phyloP scores from a whole-genome alignment of 2,329 filamentous ascomycete genomes.

The Sporothrix variecibatus region DNA sequence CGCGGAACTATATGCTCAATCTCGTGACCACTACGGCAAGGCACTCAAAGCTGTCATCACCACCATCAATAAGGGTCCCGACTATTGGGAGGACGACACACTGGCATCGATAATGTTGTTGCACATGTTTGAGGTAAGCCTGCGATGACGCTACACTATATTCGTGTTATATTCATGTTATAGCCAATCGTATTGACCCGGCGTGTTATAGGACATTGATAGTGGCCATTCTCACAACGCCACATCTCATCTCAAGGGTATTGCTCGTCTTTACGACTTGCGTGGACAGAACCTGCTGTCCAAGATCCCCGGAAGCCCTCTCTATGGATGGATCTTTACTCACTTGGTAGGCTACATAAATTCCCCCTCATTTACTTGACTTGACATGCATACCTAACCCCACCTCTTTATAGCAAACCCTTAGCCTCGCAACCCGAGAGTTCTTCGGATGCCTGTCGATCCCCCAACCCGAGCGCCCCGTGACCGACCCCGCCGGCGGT shows the following conservation, averaged over 20 bases:
- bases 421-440: not conserved
- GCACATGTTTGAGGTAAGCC: slow-evolving; percentile 8
- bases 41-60: not conserved
- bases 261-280: not conserved
- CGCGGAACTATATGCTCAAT: not conserved
- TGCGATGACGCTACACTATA: not conserved
- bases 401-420: not conserved
- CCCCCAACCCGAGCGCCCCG: not conserved
- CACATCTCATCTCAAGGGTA: not conserved
- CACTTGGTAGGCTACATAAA: not conserved
- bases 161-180: not conserved
- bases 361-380: not conserved
- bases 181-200: not conserved
- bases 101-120: slow-evolving; percentile 11
- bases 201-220: not conserved
- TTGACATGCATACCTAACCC: not conserved
- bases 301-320: slow-evolving; percentile 8
- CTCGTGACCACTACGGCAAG: not conserved
- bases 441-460: slow-evolving; percentile 1
- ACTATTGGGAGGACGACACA: not conserved
- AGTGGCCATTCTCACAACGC: not conserved
- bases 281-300: not conserved
- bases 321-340: slow-evolving; percentile 11
- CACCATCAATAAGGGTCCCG: not conserved
- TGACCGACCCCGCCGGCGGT: not conserved